Base-by-base conservation (phyloP, 23 red algal genomes). In the Chondrus crispus region DNA sequence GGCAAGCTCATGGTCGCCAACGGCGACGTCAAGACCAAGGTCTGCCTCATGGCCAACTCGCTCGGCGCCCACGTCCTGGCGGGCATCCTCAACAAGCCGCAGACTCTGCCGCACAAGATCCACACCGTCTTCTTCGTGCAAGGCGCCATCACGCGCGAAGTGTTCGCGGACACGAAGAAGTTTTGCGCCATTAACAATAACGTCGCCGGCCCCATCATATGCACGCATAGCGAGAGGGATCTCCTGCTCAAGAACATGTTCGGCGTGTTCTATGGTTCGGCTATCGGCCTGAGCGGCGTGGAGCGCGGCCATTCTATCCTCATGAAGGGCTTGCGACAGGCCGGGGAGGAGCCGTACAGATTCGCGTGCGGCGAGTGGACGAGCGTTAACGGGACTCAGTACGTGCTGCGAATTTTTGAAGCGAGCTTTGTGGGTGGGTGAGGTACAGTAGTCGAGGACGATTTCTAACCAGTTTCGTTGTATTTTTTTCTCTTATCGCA, bases 41-140 rank as follows among this genome's bases (percentile, higher is more conserved):
- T 90, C 7, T 81, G 87, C 54, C 33, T 90, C 14, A 90, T 90
- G 87, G 87, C 87, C 3, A 90, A 90, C 57, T 90, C 87, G 20
- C 46, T 90, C 52, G 87, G 87, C 29, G 87, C 87, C 35, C 87
- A 90, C 57, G 87, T 90, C 22, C 18, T 90, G n/a, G 70, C 50
- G 2, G 87, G 87, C 4, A 63, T 90, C 10, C 22, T 90, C 22
- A 48, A 68, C 39, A 81, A 43, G 53, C 54, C 87, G 11, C n/a
- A 81, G 20, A 12, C 3, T 2, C 74, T 90, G 36, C 87, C 87
- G 16, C 80, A 90, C 29, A 90, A 90, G 50, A 62, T 90, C 32
- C 87, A 90, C 44, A 90, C 87, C 18, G 87, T 90, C 5, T 90
- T 90, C 71, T 90, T 90, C 32, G 87, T 90, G 30, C 87, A 90